phyloP scores from a whole-genome alignment of 495 filamentous ascomycete species.

The Daldinia decipiens region DNA sequence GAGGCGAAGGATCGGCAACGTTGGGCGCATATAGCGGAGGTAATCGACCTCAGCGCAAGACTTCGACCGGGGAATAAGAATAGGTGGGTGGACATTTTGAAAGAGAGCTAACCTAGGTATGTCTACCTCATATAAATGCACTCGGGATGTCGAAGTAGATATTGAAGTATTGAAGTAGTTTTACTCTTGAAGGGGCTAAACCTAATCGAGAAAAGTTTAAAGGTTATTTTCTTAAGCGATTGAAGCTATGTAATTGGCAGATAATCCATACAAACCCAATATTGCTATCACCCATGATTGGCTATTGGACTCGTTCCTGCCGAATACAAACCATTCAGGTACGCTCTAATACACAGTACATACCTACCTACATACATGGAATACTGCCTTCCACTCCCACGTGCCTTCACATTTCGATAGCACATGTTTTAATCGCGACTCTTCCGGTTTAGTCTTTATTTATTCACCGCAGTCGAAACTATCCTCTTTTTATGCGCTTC shows the following conservation, averaged over 20 bases:
- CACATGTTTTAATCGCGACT: background rate
- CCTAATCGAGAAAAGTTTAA: background rate
- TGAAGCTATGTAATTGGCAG: background rate
- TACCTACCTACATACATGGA: too few relatives aligned
- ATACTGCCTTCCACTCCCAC: background rate
- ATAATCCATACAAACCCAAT: background rate
- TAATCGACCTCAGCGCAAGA: conserved; percentile 24
- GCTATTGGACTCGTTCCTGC: background rate
- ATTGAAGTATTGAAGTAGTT: too few relatives aligned
- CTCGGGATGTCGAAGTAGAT: too few relatives aligned
- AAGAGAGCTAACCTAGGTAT: background rate
- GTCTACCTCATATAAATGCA: background rate
- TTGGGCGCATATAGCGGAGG: conserved; percentile 52
- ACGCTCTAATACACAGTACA: background rate
- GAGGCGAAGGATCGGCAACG: conserved; percentile 65
- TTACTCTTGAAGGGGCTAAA: background rate
- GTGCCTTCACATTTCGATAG: background rate
- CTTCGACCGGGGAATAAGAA: conserved; percentile 13
- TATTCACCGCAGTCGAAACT: background rate
- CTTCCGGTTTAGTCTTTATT: background rate
- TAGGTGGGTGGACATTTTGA: conserved; percentile 38
- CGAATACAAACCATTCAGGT: background rate
- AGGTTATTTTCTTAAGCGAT: background rate
- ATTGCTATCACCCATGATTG: background rate
- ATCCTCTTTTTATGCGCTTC: background rate